Percentiles rank a stretch among this genome's conserved stretches.
These are phyloP conservation scores for Apiospora sp. DNA, from an alignment of 2,329 filamentous ascomycete species.

Conservation along the genomic window DNA sequence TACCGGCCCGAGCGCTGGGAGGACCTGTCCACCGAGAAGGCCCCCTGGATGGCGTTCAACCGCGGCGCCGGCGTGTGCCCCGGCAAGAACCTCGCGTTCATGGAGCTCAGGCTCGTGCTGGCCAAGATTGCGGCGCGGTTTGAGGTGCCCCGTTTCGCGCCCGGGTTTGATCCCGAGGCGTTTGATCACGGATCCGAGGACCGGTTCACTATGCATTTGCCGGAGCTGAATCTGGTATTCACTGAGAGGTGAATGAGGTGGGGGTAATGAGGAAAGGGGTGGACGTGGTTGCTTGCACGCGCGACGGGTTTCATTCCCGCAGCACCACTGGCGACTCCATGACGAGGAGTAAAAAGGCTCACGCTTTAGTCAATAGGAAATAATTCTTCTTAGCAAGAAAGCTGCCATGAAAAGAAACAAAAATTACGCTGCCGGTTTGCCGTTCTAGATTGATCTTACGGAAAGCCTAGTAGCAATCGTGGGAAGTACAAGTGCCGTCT, in stretches of 20 bases:
- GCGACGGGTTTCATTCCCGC: neutral
- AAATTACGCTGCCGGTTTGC: neutral
- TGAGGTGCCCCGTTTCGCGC: conserved; percentile 33
- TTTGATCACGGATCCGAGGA: conserved; percentile 35
- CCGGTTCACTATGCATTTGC: conserved; percentile 31
- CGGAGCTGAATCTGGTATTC: conserved; percentile 32
- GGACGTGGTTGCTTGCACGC: neutral
- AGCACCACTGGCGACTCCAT: neutral
- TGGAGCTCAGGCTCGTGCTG: conserved; percentile 32
- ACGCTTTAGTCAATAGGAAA: neutral
- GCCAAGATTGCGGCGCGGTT: conserved; percentile 31
- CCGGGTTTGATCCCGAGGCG: conserved; percentile 33
- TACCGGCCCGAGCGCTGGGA: conserved; percentile 33
- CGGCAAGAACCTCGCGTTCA: conserved; percentile 37
- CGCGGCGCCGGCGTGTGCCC: conserved; percentile 31
- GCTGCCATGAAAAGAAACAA: neutral
- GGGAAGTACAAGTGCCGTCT: conserved; percentile 1
- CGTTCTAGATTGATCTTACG: neutral
- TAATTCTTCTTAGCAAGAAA: neutral
- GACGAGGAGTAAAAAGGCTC: neutral
- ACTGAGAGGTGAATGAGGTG: neutral
- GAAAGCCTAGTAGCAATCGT: neutral
- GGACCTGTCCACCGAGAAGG: conserved; percentile 34
- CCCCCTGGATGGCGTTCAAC: conserved; percentile 36
- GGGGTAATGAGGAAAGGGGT: neutral